Evolutionary conservation across 2,329 filamentous ascomycete genomes (phyloP).

Genomic region (Phaeosphaeria sp.): DNA sequence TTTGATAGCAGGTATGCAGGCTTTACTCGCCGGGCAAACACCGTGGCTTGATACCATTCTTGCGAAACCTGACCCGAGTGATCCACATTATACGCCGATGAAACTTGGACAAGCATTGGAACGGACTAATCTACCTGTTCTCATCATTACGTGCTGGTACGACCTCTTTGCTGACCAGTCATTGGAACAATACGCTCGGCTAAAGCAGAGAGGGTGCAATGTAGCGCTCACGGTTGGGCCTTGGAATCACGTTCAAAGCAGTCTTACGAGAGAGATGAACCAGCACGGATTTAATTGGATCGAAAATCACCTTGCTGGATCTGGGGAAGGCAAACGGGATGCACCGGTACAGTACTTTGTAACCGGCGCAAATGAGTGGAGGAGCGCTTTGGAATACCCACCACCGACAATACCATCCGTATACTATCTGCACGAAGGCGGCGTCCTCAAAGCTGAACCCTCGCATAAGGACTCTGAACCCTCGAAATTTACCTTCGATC

Average conservation of each 20-base stretch:
- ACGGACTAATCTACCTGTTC: conserved; percentile 15
- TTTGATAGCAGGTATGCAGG: conserved; percentile 3
- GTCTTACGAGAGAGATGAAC: not conserved
- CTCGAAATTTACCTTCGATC: conserved; percentile 18
- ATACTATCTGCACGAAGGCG: conserved; percentile 3
- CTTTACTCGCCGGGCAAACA: conserved; percentile 1
- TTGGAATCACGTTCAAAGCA: conserved; percentile 13
- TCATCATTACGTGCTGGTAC: conserved; percentile 20
- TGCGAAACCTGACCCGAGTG: conserved; percentile 4
- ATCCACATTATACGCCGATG: conserved; percentile 15
- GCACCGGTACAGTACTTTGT: conserved; percentile 18
- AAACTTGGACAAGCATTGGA: conserved; percentile 12
- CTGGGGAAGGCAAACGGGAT: not conserved
- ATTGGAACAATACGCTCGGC: conserved; percentile 20
- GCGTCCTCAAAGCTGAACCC: conserved; percentile 1
- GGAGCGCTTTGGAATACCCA: conserved; percentile 8
- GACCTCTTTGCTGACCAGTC: conserved; percentile 19
- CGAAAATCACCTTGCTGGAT: conserved; percentile 10
- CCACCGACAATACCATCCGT: conserved; percentile 2
- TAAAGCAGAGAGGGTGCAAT: conserved; percentile 11
- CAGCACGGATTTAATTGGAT: conserved; percentile 15
- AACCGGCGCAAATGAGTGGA: conserved; percentile 22
- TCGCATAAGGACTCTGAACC: not conserved
- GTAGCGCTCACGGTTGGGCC: conserved; percentile 17
- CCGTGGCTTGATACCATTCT: conserved; percentile 12